Conservation (phyloP, 805 yeast species). For the Metschnikowia noctiluminum region DNA sequence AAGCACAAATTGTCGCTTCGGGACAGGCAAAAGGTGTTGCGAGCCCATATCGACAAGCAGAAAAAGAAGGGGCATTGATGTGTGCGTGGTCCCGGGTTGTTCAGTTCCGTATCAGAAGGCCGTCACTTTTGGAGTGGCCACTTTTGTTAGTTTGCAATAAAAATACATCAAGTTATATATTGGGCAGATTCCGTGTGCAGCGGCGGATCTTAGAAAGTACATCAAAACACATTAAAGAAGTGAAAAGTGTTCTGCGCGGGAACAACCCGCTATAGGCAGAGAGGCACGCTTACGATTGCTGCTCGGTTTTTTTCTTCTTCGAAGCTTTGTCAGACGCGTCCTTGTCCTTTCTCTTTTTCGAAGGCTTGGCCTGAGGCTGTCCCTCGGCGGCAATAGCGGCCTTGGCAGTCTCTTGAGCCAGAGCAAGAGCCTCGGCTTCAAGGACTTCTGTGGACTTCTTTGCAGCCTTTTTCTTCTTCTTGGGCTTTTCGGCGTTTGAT, state of each 20-base stretch:
- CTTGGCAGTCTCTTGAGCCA: slow-evolving; percentile 9
- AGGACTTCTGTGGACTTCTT: slow-evolving; percentile 6
- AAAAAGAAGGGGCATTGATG: slow-evolving; percentile 73
- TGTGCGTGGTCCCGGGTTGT: neutral
- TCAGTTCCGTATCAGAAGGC: neutral
- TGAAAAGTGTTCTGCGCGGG: slow-evolving; percentile 3
- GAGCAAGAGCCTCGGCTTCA: slow-evolving; percentile 1
- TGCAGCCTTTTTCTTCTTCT: slow-evolving; percentile 16
- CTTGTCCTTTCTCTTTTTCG: slow-evolving; percentile 19
- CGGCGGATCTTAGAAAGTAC: slow-evolving; percentile 6
- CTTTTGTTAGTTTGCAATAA: slow-evolving; percentile 6
- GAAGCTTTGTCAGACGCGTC: slow-evolving; percentile 13
- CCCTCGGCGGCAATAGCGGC: slow-evolving; percentile 4
- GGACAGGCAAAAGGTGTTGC: slow-evolving; percentile 81
- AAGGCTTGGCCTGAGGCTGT: slow-evolving; percentile 10
- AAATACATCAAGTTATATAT: slow-evolving; percentile 9
- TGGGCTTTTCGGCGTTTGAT: slow-evolving; percentile 3
- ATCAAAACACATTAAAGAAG: slow-evolving; percentile 15
- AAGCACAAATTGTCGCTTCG: slow-evolving; percentile 85
- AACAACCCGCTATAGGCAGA: neutral
- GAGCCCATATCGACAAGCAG: slow-evolving; percentile 86
- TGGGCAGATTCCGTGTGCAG: slow-evolving; percentile 4
- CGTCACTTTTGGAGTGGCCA: neutral
- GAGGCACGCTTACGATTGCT: neutral
- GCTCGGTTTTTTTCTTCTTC: slow-evolving; percentile 19